Conservation (phyloP, 352 stramenopile species). For the Thalassiosira livingstoniorum region DNA sequence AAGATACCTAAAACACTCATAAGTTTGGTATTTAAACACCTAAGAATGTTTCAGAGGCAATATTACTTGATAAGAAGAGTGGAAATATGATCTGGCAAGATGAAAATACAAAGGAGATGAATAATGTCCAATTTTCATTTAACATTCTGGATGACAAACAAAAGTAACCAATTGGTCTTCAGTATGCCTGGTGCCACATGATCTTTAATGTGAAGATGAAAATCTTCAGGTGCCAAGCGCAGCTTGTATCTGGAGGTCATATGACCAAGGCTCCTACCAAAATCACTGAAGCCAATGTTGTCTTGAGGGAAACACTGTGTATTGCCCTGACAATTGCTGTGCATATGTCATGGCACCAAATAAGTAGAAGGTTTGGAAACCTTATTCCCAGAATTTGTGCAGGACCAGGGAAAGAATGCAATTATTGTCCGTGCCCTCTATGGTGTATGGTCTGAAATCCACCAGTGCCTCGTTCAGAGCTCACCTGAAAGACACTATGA, state of each 20-base stretch:
- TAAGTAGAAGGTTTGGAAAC: background rate
- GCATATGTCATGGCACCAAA: background rate
- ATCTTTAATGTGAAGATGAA: constrained; percentile 75
- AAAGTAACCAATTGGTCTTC: constrained; percentile 15
- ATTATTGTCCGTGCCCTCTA: background rate
- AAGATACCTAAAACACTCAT: constrained; percentile 40
- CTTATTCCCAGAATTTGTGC: background rate
- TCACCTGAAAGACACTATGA: too few species aligned
- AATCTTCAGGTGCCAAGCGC: constrained; percentile 37
- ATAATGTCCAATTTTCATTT: constrained; percentile 49
- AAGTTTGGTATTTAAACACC: constrained; percentile 68
- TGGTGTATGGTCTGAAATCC: too few species aligned
- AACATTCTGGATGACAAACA: constrained; percentile 33
- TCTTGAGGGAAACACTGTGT: background rate
- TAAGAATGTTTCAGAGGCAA: constrained; percentile 41
- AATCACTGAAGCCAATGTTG: background rate
- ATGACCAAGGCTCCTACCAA: background rate
- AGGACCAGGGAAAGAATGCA: background rate
- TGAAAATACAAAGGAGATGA: constrained; percentile 61
- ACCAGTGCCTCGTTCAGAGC: too few species aligned
- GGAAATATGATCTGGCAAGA: constrained; percentile 48
- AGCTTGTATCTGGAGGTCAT: constrained; percentile 24
- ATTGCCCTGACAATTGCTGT: background rate
- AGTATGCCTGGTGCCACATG: constrained; percentile 52
- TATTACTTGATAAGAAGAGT: constrained; percentile 40